Conservation (phyloP, 1,139 yeast genomes). For the Scheffersomyces insectosa region DNA sequence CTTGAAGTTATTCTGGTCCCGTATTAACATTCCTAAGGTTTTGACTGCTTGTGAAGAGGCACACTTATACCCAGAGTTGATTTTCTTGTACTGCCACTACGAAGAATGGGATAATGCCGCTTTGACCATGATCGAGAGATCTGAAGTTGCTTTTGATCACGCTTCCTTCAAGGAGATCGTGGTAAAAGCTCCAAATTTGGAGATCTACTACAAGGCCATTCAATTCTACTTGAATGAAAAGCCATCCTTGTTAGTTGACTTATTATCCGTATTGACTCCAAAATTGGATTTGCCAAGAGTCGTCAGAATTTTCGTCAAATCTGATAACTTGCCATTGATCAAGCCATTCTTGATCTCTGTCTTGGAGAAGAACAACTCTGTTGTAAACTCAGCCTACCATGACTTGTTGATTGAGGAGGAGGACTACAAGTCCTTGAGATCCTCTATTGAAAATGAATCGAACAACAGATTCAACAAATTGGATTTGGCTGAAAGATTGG, state of each 20-base stretch:
- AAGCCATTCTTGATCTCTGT: conserved; percentile 94
- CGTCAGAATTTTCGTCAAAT: conserved; percentile 90
- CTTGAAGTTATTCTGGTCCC: conserved; percentile 95
- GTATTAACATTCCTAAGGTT: conserved; percentile 96
- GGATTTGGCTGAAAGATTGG: conserved; percentile 90
- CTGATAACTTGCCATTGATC: conserved; percentile 93
- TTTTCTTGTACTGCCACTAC: conserved; percentile 94
- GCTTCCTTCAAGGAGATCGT: conserved; percentile 89
- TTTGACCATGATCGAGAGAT: conserved; percentile 93
- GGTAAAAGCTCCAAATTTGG: conserved; percentile 93
- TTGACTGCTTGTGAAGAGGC: conserved; percentile 91
- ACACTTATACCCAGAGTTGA: conserved; percentile 94
- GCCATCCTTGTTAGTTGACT: conserved; percentile 86
- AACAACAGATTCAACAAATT: conserved; percentile 91
- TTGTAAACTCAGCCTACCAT: conserved; percentile 94
- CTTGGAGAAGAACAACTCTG: conserved; percentile 83
- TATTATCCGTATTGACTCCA: conserved; percentile 82
- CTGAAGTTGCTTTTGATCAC: conserved; percentile 93
- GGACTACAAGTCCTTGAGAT: conserved; percentile 85
- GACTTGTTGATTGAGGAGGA: conserved; percentile 95
- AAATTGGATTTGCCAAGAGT: conserved; percentile 94
- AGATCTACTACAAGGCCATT: conserved; percentile 95
- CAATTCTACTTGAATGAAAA: conserved; percentile 91
- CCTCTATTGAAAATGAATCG: conserved; percentile 74
- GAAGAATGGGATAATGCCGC: conserved; percentile 99